Evolutionary conservation across 495 filamentous ascomycete genomes (phyloP), one percentile per base, ranked within the genome.

Genomic region (Cercophora samala): DNA sequence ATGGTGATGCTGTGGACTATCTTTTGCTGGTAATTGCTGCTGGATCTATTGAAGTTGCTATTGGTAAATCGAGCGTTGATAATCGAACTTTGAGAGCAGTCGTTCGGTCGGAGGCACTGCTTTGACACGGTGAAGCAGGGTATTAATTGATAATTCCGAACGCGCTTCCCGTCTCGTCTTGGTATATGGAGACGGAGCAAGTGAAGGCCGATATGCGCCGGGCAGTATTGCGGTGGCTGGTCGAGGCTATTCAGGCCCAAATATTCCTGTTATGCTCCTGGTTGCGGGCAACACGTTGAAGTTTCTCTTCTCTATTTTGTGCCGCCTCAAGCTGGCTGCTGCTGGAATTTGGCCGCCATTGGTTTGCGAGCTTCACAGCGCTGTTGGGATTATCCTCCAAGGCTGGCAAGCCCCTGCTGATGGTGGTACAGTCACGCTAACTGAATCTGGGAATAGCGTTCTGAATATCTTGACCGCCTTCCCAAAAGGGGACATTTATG

Each of bases 291-390:
- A 21, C 13, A 15, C 18, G 53, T 1, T 21, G n/a, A 5, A 56
- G 53, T 21, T 56, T 15, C n/a, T 64, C 24, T 18, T 46, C 11
- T 46, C 37, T 46, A 46, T 46, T 62, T 58, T 15, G 52, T 52
- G 58, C 67, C 29, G 66, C 62, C n/a, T 9, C 21, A 59, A 26
- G 19, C 13, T 58, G 51, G 42, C 24, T 24, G 53, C 19, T 13
- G 11, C 24, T 19, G 51, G 21, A 32, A 65, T 69, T 69, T 62
- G 67, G 64, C 24, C 22, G 13, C 51, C 64, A 66, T 62, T 53
- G 54, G 11, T 62, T 37, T 62, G 60, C 18, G 60, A 62, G 60
- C 58, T 23, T 26, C 67, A 23, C 62, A 62, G 53, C 26, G 56
- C 60, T 54, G 23, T 58, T n/a, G 15, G 22, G n/a, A 56, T 46